Evolutionary conservation across 306 rosid genomes (phyloP), one percentile per base, ranked within the genome.

Genomic region (Astragalus glycyphyllos): DNA sequence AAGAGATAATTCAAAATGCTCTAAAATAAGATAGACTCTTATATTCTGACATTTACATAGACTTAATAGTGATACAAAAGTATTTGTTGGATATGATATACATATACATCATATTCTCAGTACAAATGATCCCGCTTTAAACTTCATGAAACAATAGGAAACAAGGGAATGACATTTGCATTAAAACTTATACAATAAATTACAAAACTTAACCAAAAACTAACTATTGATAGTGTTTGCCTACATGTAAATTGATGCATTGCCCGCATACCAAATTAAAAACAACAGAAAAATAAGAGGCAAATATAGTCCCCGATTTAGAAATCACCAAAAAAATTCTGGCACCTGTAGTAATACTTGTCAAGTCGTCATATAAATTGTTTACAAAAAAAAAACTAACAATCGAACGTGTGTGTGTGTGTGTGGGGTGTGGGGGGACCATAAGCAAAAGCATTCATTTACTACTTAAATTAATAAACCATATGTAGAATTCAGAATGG

Each of bases 131-230:
- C 6, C 20, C 41, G 16, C 26, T 45, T 58, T 58, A 11, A 58
- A 68, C 74, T 34, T 29, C 5, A 29, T 1, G 12, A 32, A 68
- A 42, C 9, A 11, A 13, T 5, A 10, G 45, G 49, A 51, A 37
- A 38, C 26, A 13, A 48, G 17, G 17, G 51, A 59, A 26, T 8
- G 20, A 15, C 45, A 74, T 58, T 68, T 47, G 74, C 47, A 76
- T 46, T 34, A 66, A 56, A 62, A 38, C 10, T 34, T 8, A 15
- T 16, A 11, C 8, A 68, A 11, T 10, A 38, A 10, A 61, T 15
- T 71, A 11, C 29, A 32, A 71, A 45, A 50, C 37, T n/a, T 32
- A 16, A 11, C 49, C 38, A 11, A 4, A 46, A 62, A 3, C 7
- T 46, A 45, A 13, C 58, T 29, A 32, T 29, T n/a, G 5, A 42